phyloP scores from a whole-genome alignment of 305 asterid species.

The Rubia peregrina region DNA sequence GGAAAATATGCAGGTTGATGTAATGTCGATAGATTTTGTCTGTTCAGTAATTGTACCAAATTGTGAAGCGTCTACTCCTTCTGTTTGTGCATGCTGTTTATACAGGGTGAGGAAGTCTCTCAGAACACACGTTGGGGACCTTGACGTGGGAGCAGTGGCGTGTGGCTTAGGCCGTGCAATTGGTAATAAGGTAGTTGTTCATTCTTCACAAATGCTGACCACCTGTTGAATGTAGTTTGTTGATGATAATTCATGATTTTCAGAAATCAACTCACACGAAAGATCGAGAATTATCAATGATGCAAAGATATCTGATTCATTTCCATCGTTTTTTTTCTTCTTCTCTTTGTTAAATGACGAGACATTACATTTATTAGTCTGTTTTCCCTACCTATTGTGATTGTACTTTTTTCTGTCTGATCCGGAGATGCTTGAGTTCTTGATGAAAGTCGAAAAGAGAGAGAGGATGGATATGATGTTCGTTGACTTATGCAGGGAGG shows the following conservation, averaged over 20 bases:
- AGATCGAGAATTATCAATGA: background rate
- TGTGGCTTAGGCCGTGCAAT: slow-evolving; percentile 98
- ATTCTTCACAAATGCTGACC: background rate
- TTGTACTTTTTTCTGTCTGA: too few relatives aligned
- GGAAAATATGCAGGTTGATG: background rate
- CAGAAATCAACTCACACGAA: background rate
- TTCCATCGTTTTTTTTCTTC: background rate
- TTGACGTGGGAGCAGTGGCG: slow-evolving; percentile 88
- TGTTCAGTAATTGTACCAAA: background rate
- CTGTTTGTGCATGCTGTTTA: slow-evolving; percentile 6
- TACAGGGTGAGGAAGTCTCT: slow-evolving; percentile 81
- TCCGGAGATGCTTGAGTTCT: too few relatives aligned
- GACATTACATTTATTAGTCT: background rate
- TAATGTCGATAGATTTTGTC: background rate
- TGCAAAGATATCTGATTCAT: background rate
- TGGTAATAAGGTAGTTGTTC: slow-evolving; percentile 71
- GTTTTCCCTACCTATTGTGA: background rate
- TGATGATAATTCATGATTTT: background rate
- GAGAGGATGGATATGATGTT: background rate
- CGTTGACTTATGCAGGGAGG: slow-evolving; percentile 59
- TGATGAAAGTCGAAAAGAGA: background rate
- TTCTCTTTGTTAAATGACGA: background rate
- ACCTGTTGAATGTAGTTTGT: background rate
- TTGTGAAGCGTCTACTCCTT: slow-evolving; percentile 7
- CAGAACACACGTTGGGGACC: slow-evolving; percentile 81